Evolutionary conservation across 768 basidiomycete genomes (phyloP).

Genomic region (Hypholoma fasciculare): DNA sequence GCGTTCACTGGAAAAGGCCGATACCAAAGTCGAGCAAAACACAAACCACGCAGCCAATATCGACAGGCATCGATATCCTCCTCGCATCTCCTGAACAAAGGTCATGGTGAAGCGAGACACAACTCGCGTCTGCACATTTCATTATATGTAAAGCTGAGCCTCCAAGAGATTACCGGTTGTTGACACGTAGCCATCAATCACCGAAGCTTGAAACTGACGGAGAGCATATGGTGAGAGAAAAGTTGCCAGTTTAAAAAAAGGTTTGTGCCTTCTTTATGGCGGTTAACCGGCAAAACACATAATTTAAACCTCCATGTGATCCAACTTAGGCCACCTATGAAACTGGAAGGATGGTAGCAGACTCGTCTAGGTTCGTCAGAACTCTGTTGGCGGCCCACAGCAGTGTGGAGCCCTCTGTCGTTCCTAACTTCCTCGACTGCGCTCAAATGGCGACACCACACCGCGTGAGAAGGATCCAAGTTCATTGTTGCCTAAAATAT

Average conservation of each 20-base stretch:
- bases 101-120: constrained; percentile 13
- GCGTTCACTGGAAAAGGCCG: constrained; percentile 33
- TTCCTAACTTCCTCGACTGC: not conserved
- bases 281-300: not conserved
- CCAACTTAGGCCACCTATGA: constrained; percentile 3
- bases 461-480: not conserved
- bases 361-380: not conserved
- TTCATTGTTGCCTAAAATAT: not conserved
- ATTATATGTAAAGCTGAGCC: constrained; percentile 9
- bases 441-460: not conserved
- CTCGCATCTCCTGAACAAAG: constrained; percentile 2
- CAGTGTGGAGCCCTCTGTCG: not conserved
- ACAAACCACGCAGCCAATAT: constrained; percentile 11
- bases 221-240: constrained; percentile 7
- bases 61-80: constrained; percentile 11
- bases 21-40: constrained; percentile 16
- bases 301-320: constrained; percentile 15
- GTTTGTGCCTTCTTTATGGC: not conserved
- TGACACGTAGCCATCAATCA: constrained; percentile 22
- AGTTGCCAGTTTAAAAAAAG: not conserved
- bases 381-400: not conserved
- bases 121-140: not conserved
- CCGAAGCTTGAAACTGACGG: constrained; percentile 2
- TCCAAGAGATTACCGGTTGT: constrained; percentile 8
- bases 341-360: not conserved